phyloP scores from a whole-genome alignment of 163 green algal genomes.

The Scenedesmus sp. region DNA sequence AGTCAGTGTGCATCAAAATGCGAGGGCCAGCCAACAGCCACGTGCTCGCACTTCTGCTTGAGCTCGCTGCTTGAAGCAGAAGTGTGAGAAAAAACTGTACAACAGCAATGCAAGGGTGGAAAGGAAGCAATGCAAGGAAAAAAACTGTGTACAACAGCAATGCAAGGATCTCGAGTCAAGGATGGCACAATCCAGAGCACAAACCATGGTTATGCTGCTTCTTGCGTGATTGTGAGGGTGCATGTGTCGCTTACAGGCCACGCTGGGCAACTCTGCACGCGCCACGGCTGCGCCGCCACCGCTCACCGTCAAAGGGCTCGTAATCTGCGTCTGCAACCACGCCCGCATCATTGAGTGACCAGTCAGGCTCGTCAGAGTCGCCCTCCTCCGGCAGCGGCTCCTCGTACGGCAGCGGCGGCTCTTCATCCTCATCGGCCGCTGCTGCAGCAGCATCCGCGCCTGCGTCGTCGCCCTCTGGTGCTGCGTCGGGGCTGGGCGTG shows the following conservation, averaged over 20 bases:
- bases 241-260: too few relatives aligned
- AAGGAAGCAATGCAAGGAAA: too few relatives aligned
- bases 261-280: too few relatives aligned
- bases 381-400: background rate
- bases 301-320: conserved; percentile 41
- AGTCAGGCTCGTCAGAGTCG: background rate
- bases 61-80: too few relatives aligned
- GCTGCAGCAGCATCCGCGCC: background rate
- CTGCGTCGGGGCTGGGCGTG: background rate
- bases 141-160: too few relatives aligned
- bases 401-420: conserved; percentile 1
- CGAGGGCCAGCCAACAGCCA: background rate
- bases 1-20: background rate
- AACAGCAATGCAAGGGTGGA: too few relatives aligned
- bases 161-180: too few relatives aligned
- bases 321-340: conserved; percentile 1
- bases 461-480: background rate
- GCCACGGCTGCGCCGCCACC: background rate
- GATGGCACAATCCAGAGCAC: too few relatives aligned
- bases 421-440: background rate
- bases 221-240: too few relatives aligned
- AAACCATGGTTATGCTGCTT: too few relatives aligned
- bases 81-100: background rate
- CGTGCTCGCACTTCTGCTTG: too few relatives aligned
- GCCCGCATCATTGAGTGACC: background rate